Evolutionary conservation across 345 rosid species (phyloP), one percentile per base, ranked within the genome.

Genomic region (Pugionium cornutum): DNA sequence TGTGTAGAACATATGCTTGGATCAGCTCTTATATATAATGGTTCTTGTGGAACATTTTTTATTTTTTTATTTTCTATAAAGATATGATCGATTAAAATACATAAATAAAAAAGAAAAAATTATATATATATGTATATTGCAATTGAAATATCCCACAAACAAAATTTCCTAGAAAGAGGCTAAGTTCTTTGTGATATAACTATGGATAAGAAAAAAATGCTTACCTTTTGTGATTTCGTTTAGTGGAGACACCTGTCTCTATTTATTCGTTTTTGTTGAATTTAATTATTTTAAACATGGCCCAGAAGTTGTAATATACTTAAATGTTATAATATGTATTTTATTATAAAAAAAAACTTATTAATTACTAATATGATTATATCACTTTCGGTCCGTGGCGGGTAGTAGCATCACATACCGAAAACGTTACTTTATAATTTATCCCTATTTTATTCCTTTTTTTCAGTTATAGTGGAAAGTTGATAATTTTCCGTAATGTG

Each of bases 1-100:
- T 39, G 42, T 34, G 5, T 34, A 18, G 73, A 11, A 68, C 29
- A 47, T 53, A 68, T 62, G 73, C 59, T 77, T 79, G 55, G 79
- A 59, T 62, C 73, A 32, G 62, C 73, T 69, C 77, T 64, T 86
- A 91, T 88, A 85, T 91, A 91, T 89, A 91, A 78, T 79, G 77
- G 66, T 43, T 18, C 18, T 18, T 53, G 75, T 62, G 76, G 72
- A 53, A 66, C 51, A 36, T 52, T 18, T 53, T 63, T 63, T 58
- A 32, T 50, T 35, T 64, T n/a, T 37, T n/a, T 7, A 0, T 25
- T 51, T 41, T 35, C 1, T 46, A 31, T 8, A 35, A 43, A 9
- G 0, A 18, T 18, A 18, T 18, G 18, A 18, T 18, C 18, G 18
- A 18, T 18, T 18, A 18, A 18, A 18, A 32, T 53, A 32, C 33